phyloP scores from a whole-genome alignment of 768 basidiomycete genomes.

The Tricholoma bakamatsutake region DNA sequence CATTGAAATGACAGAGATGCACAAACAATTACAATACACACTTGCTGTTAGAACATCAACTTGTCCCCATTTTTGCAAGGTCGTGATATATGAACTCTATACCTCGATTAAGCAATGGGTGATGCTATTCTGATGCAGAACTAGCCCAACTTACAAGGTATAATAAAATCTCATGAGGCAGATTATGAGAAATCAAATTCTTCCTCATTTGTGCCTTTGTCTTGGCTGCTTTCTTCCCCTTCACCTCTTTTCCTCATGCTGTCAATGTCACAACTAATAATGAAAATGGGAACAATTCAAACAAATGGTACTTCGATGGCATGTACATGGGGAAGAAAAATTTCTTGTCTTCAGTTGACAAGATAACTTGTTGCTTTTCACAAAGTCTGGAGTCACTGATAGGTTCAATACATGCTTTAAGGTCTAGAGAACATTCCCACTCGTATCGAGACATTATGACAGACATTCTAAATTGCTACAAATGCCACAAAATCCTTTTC shows the following conservation, averaged over 20 bases:
- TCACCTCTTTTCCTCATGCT: slow-evolving; percentile 41
- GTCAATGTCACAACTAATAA: slow-evolving; percentile 43
- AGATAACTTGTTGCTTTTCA: slow-evolving; percentile 26
- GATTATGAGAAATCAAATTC: slow-evolving; percentile 46
- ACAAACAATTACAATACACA: slow-evolving; percentile 24
- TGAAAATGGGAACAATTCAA: slow-evolving; percentile 70
- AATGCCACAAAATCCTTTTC: too few relatives aligned
- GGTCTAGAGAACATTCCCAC: too few relatives aligned
- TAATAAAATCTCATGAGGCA: slow-evolving; percentile 64
- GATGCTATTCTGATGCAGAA: neutral
- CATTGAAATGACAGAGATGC: neutral
- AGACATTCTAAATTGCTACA: too few relatives aligned
- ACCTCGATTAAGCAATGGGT: neutral
- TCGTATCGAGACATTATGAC: too few relatives aligned
- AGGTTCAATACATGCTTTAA: too few relatives aligned
- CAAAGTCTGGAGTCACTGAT: neutral
- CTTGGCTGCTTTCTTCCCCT: slow-evolving; percentile 58
- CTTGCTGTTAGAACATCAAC: slow-evolving; percentile 58
- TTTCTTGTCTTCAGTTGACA: slow-evolving; percentile 36
- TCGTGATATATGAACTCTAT: slow-evolving; percentile 65
- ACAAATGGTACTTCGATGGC: slow-evolving; percentile 54
- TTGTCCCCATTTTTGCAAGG: slow-evolving; percentile 49
- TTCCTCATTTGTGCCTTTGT: slow-evolving; percentile 44
- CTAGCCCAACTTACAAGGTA: slow-evolving; percentile 44
- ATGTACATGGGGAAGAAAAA: slow-evolving; percentile 46